These are phyloP conservation scores for Dalechampia spathulata DNA, from an alignment of 441 rosid genomes.

Conservation along the genomic window DNA sequence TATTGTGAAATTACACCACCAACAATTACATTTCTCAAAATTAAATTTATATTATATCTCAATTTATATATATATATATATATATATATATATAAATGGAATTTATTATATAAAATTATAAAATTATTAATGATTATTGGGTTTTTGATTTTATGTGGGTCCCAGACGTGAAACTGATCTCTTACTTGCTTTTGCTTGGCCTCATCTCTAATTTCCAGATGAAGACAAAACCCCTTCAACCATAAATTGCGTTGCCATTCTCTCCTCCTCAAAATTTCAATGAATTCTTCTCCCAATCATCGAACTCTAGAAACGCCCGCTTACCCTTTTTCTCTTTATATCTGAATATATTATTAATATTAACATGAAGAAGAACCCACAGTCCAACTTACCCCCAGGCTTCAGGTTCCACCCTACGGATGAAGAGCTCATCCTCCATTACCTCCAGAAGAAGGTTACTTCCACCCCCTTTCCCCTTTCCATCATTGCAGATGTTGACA, in stretches of 20 bases:
- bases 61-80: too few species aligned
- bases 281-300: conserved; percentile 21
- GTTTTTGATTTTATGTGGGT: conserved; percentile 12
- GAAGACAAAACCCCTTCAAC: conserved; percentile 55
- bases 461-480: conserved; percentile 44
- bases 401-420: conserved; percentile 96
- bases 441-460: conserved; percentile 60
- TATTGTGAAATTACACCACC: too few species aligned
- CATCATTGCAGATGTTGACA: conserved; percentile 78
- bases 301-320: not conserved
- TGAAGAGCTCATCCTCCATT: conserved; percentile 81
- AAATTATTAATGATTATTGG: too few species aligned
- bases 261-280: conserved; percentile 67
- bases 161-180: conserved; percentile 15
- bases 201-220: conserved; percentile 26
- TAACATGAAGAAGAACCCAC: conserved; percentile 53
- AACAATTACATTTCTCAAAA: too few species aligned
- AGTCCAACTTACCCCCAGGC: conserved; percentile 80
- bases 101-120: too few species aligned
- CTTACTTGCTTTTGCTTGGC: conserved; percentile 9
- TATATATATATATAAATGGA: too few species aligned
- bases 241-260: conserved; percentile 53
- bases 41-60: too few species aligned
- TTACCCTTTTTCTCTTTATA: not conserved
- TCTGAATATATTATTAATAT: too few species aligned